Percentiles rank a stretch among this genome's conserved stretches.
phyloP scores from a whole-genome alignment of 495 filamentous ascomycete species.

The Talaromyces proteolyticus region DNA sequence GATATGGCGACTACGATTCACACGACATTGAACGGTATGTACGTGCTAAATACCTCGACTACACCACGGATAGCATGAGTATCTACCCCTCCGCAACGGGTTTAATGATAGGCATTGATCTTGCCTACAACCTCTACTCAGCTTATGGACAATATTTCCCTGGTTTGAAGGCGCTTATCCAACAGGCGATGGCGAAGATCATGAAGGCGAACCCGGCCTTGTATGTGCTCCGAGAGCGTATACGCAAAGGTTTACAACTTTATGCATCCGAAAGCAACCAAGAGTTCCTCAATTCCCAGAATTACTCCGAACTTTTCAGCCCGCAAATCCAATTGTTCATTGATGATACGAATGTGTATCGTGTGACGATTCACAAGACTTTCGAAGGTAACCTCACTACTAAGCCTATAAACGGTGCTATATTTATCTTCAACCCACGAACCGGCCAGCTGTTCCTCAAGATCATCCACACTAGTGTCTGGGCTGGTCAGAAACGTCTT shows the following conservation, averaged over 20 bases:
- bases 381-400: conserved; percentile 99
- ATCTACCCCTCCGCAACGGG: conserved; percentile 98
- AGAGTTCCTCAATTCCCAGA: conserved; percentile 98
- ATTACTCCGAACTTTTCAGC: conserved; percentile 98
- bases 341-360: conserved; percentile 98
- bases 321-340: conserved; percentile 99
- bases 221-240: conserved; percentile 96
- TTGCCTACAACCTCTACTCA: conserved; percentile 97
- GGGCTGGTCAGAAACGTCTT: conserved; percentile 98
- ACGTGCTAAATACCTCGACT: conserved; percentile 97
- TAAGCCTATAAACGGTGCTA: conserved; percentile 99
- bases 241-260: conserved; percentile 95
- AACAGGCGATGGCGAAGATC: conserved; percentile 98
- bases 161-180: conserved; percentile 90
- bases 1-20: conserved; percentile 98
- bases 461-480: conserved; percentile 99
- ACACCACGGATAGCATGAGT: conserved; percentile 98
- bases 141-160: conserved; percentile 99
- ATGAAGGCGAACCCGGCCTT: conserved; percentile 99
- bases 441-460: conserved; percentile 98
- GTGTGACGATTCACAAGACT: conserved; percentile 99
- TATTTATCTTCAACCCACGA: conserved; percentile 99
- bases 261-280: conserved; percentile 99
- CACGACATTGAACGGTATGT: conserved; percentile 99
- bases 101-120: conserved; percentile 96